Base-by-base conservation (phyloP, 768 basidiomycete genomes). In the Calocybe indica region DNA sequence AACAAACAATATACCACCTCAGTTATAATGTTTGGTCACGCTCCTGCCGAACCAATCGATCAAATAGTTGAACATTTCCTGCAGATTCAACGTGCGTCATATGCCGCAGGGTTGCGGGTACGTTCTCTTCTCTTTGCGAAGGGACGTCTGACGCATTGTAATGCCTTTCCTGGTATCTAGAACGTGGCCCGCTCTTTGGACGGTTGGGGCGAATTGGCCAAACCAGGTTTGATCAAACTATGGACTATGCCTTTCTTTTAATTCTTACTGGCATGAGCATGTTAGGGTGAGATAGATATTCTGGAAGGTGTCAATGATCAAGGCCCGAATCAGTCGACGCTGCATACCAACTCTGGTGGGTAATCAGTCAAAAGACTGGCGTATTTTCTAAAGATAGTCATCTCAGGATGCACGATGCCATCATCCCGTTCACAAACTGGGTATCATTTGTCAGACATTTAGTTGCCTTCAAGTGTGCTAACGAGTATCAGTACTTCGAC, bases 61-160 rank as follows among this genome's bases (percentile, higher is more conserved):
- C 12, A 22, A 29, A 45, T 30, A 30, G 12, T 14, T 42, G 29
- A 7, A 34, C 22, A 46, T 36, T 38, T 45, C 35, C 47, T 46
- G n/a, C 52, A 73, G 68, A 33, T 69, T 78, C 51, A 73, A 82
- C 55, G 53, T 81, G 42, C 60, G 68, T 13, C 80, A 82, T 56
- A 82, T 82, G 78, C 81, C 81, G 8, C 66, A 78, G 52, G 80
- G 80, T 6, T 79, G 78, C 57, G 76, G 73, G 75, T 75, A 45
- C 47, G 72, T 62, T 36, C 42, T 15, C 28, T 12, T 44, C 42
- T 11, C 36, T n/a, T 12, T 7, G 40, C 10, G 2, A 37, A 48
- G 12, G 4, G 7, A 32, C 1, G 3, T 40, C 37, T 31, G n/a
- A 49, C 13, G 22, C 30, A 29, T 31, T 4, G 22, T 22, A 22